A percentile compares a stretch with the other conserved stretches of the same genome.
These are phyloP conservation scores for Aphanomyces cochlioides DNA, from an alignment of 352 stramenopile species.

Conservation along the genomic window DNA sequence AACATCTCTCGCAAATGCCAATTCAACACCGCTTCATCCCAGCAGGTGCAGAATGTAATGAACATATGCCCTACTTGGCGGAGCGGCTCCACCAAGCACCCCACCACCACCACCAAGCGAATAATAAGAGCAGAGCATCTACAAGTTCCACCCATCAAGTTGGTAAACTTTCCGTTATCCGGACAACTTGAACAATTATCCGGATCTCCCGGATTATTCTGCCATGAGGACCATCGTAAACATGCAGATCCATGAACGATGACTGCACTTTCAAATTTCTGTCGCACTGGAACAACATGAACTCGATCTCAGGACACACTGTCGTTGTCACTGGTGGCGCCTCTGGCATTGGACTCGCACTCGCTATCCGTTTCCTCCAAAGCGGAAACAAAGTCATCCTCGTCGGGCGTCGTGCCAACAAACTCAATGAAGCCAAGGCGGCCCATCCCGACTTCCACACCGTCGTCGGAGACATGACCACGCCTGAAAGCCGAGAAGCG, in stretches of 20 bases:
- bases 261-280: neutral
- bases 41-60: no score
- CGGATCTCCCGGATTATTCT: neutral
- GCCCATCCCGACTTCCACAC: slow-evolving; percentile 26
- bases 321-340: slow-evolving; percentile 25
- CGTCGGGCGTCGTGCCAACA: slow-evolving; percentile 17
- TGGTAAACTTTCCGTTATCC: neutral
- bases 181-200: neutral
- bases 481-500: slow-evolving; percentile 16
- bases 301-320: slow-evolving; percentile 27
- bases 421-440: slow-evolving; percentile 29
- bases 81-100: no score
- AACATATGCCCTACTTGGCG: no score
- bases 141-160: no score
- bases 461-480: slow-evolving; percentile 20
- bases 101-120: neutral
- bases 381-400: slow-evolving; percentile 29
- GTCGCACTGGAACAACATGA: neutral
- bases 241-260: neutral
- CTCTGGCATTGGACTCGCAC: slow-evolving; percentile 29
- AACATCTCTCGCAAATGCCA: no score
- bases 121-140: no score
- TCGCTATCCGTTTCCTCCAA: slow-evolving; percentile 25
- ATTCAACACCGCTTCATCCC: no score
- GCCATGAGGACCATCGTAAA: neutral